Evolutionary conservation across 306 rosid species (phyloP).

Genomic region (Lathyrus aphaca): DNA sequence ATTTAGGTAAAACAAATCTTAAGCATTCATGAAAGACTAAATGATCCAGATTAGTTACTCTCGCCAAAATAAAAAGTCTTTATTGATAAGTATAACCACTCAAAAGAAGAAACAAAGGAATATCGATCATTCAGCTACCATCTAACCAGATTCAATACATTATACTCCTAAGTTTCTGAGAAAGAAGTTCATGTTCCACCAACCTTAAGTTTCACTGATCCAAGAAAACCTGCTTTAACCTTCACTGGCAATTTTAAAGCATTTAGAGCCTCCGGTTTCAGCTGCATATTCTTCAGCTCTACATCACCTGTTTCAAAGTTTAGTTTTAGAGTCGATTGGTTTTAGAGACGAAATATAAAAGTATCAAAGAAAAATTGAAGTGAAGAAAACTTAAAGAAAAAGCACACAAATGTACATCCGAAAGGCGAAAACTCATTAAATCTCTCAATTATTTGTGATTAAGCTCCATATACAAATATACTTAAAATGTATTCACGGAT

Average conservation of each 20-base stretch:
- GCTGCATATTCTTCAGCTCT: constrained; percentile 98
- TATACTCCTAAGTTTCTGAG: constrained; percentile 21
- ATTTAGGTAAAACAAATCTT: constrained; percentile 11
- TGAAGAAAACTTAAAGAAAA: constrained; percentile 7
- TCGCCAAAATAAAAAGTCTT: constrained; percentile 3
- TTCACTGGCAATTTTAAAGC: constrained; percentile 94
- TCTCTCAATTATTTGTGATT: constrained; percentile 14
- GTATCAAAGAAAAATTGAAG: constrained; percentile 23
- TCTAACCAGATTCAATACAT: constrained; percentile 31
- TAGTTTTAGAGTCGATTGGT: constrained; percentile 30
- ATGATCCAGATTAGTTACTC: constrained; percentile 15
- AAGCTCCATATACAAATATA: neutral
- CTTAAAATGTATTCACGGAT: constrained; percentile 12
- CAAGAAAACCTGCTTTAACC: constrained; percentile 99
- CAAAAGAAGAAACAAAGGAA: constrained; percentile 11
- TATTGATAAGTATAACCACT: constrained; percentile 13
- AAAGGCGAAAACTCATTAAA: constrained; percentile 5
- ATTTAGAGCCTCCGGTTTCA: constrained; percentile 98
- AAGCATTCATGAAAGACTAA: constrained; percentile 18
- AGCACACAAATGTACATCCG: constrained; percentile 15
- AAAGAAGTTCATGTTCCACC: constrained; percentile 32
- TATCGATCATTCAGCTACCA: constrained; percentile 2
- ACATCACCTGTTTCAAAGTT: constrained; percentile 78
- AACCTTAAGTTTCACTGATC: constrained; percentile 98
- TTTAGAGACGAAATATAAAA: neutral